Conservation (phyloP, 768 basidiomycete genomes). For the Tubosaeta sp. region DNA sequence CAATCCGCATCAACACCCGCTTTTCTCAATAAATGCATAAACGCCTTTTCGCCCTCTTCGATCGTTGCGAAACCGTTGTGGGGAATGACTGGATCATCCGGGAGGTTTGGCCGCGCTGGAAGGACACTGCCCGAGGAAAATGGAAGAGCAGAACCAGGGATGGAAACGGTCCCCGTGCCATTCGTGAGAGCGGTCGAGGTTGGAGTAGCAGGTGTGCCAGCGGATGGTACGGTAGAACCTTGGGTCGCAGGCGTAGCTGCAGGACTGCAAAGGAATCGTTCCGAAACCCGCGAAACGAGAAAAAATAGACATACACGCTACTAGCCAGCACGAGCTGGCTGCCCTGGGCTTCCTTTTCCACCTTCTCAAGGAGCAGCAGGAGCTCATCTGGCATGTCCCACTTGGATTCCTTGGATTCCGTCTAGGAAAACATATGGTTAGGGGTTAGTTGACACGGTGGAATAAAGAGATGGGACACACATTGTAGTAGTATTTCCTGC, state of each 20-base stretch:
- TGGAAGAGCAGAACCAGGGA: slow-evolving; percentile 56
- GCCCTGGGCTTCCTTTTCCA: slow-evolving; percentile 66
- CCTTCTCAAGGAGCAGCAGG: slow-evolving; percentile 74
- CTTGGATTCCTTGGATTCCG: slow-evolving; percentile 87
- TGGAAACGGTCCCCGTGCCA: slow-evolving; percentile 41
- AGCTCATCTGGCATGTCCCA: slow-evolving; percentile 98
- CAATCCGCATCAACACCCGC: slow-evolving; percentile 87
- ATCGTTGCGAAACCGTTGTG: slow-evolving; percentile 83
- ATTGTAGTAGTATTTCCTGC: slow-evolving; percentile 88
- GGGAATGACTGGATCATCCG: slow-evolving; percentile 85
- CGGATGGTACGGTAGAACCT: slow-evolving; percentile 39
- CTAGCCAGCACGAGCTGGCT: slow-evolving; percentile 35
- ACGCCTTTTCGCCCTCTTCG: slow-evolving; percentile 93
- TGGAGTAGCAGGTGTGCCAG: slow-evolving; percentile 38
- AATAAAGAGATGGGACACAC: slow-evolving; percentile 37
- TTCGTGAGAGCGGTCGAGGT: slow-evolving; percentile 43
- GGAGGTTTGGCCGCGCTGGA: slow-evolving; percentile 73
- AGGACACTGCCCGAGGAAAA: slow-evolving; percentile 56
- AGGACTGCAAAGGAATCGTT: slow-evolving; percentile 18
- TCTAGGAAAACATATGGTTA: slow-evolving; percentile 39
- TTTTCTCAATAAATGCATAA: slow-evolving; percentile 83
- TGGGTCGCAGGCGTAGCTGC: slow-evolving; percentile 41
- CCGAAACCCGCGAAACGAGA: background rate
- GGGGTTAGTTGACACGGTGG: background rate
- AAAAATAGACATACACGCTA: slow-evolving; percentile 17